Evolutionary conservation across 768 basidiomycete species (phyloP), one percentile per base, ranked within the genome.

Genomic region (Tylopilus intermedius): DNA sequence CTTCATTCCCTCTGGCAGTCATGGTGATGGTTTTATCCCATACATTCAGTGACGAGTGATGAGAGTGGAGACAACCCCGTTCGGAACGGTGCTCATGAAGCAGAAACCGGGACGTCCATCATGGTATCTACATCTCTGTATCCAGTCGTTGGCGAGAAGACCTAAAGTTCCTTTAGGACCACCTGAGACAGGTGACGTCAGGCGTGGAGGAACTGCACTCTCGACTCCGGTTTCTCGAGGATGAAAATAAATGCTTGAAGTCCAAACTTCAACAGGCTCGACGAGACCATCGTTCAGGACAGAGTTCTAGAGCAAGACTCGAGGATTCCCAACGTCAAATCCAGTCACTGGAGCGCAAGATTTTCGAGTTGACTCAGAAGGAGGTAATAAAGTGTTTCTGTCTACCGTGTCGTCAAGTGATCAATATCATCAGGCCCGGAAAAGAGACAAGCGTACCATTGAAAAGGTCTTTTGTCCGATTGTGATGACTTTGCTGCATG

Each of bases 381-480:
- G 38, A 51, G 11, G 57, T n/a, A n/a, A n/a, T 45, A 33, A 40
- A 18, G 57, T 47, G n/a, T 43, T 46, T 24, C 37, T 3, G 18
- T 18, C 5, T 26, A 35, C 15, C n/a, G 15, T 30, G 32, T 21
- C 5, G n/a, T 35, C 13, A 18, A 18, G 13, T 30, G 13, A 48
- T 48, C 21, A 18, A 29, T 38, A 18, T 43, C 14, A 45, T 50
- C 14, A 59, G 60, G 51, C 47, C 38, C 57, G 43, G 8, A 42
- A 56, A 37, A 57, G 51, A 22, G 53, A 60, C 26, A 56, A n/a
- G n/a, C 45, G 44, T 27, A 55, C 46, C 38, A 58, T 65, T 2
- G 33, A 62, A 47, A 54, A 58, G 51, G 60, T 60, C 11, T 5
- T 8, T 49, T 21, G 35, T 44, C n/a, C 6, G 10, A 30, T 18